phyloP scores from a whole-genome alignment of 768 basidiomycete species.

The Heimioporus sp. region DNA sequence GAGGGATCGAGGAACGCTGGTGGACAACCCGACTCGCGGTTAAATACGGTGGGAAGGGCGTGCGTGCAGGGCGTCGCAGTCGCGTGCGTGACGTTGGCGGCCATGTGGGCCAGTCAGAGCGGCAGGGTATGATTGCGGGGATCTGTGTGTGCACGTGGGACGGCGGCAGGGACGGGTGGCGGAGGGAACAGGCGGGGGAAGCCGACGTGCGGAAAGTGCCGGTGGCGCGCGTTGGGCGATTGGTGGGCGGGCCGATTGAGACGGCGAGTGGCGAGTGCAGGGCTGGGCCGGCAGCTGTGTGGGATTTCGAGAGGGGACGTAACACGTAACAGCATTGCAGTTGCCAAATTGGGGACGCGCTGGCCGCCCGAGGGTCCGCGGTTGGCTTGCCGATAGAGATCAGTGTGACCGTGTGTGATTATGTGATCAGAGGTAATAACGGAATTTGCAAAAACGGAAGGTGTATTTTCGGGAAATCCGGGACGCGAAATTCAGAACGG shows the following conservation, averaged over 20 bases:
- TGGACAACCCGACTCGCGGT: too few relatives aligned
- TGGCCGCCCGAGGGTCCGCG: constrained; percentile 33
- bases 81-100: too few relatives aligned
- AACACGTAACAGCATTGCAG: constrained; percentile 27
- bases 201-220: constrained; percentile 23
- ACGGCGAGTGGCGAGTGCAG: constrained; percentile 26
- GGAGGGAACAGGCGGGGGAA: constrained; percentile 15
- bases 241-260: constrained; percentile 6
- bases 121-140: not conserved
- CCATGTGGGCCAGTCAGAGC: too few relatives aligned
- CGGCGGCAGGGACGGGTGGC: constrained; percentile 5
- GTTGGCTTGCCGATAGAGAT: constrained; percentile 28
- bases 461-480: constrained; percentile 27
- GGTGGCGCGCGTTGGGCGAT: constrained; percentile 22
- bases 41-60: too few relatives aligned
- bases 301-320: constrained; percentile 15
- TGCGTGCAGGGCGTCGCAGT: too few relatives aligned
- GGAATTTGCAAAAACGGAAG: constrained; percentile 26
- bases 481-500: constrained; percentile 18
- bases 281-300: constrained; percentile 25
- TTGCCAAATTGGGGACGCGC: constrained; percentile 11
- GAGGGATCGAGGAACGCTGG: not conserved
- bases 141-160: not conserved
- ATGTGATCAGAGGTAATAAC: constrained; percentile 33
- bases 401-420: constrained; percentile 8